Percentiles rank a stretch among this genome's conserved stretches.
These are phyloP conservation scores for Saposhnikovia divaricata DNA, from an alignment of 129 eudicot species.

Conservation along the genomic window DNA sequence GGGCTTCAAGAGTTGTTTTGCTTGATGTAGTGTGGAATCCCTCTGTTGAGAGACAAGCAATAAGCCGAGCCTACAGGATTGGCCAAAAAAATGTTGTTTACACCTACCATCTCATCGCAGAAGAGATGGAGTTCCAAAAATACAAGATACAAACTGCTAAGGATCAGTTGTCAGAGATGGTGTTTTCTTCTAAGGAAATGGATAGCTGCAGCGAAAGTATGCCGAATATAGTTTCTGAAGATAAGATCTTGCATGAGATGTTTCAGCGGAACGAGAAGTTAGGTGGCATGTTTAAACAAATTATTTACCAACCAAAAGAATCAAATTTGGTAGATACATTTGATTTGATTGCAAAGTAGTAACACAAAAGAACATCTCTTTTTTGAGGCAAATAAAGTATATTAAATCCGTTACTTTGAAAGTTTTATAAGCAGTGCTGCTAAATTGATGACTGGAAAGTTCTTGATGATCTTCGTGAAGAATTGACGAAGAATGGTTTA, in stretches of 20 bases:
- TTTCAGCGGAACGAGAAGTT: conserved; percentile 25
- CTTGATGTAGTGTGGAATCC: conserved; percentile 90
- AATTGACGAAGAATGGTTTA: too few relatives aligned
- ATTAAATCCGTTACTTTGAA: too few relatives aligned
- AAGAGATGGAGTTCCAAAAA: conserved; percentile 47
- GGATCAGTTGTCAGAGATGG: conserved; percentile 52
- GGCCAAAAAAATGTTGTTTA: conserved; percentile 61
- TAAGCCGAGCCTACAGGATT: conserved; percentile 64
- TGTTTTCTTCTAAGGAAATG: conserved; percentile 37
- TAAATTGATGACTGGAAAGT: too few relatives aligned
- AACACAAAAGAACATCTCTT: too few relatives aligned
- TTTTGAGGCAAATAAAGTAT: too few relatives aligned
- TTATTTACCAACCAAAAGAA: conserved; percentile 55
- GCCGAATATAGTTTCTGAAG: conserved; percentile 22
- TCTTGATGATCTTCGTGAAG: too few relatives aligned
- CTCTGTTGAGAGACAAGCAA: conserved; percentile 69
- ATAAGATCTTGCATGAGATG: conserved; percentile 49
- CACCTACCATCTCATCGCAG: conserved; percentile 56
- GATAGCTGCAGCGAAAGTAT: conserved; percentile 15
- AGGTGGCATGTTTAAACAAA: conserved; percentile 41
- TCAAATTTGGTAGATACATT: conserved; percentile 25
- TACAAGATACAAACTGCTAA: conserved; percentile 50
- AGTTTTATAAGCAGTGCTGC: too few relatives aligned
- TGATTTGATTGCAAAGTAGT: conserved; percentile 1
- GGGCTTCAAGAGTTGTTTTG: conserved; percentile 70